These are phyloP conservation scores for Hamamelis virginiana DNA, from an alignment of 164 flowering plant species.

Conservation along the genomic window DNA sequence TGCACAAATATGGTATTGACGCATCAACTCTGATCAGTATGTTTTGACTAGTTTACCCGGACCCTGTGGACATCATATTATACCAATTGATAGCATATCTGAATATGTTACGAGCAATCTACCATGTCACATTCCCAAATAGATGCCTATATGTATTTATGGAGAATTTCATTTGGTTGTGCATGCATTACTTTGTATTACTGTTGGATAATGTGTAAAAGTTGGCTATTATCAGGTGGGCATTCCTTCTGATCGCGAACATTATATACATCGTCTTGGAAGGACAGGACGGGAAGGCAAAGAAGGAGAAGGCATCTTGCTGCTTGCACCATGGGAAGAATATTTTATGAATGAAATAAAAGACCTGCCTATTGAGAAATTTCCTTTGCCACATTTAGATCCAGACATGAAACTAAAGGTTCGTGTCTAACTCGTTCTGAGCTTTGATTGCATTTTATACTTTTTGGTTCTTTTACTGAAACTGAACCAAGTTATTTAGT, in stretches of 20 bases:
- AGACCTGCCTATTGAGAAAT: conserved; percentile 72
- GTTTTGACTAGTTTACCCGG: too few species aligned
- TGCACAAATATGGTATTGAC: neutral
- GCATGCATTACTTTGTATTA: neutral
- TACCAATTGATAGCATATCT: too few species aligned
- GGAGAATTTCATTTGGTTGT: neutral
- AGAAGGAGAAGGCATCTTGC: conserved; percentile 80
- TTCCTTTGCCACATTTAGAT: conserved; percentile 49
- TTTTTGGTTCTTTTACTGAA: neutral
- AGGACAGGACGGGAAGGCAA: conserved; percentile 94
- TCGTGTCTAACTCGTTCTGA: conserved; percentile 4
- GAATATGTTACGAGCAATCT: too few species aligned
- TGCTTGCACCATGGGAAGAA: conserved; percentile 98
- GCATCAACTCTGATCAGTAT: neutral
- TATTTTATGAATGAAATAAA: conserved; percentile 75
- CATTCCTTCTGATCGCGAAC: conserved; percentile 75
- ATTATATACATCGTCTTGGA: conserved; percentile 92
- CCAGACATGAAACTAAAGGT: conserved; percentile 64
- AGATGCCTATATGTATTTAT: too few species aligned
- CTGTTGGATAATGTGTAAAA: neutral
- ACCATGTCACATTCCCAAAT: too few species aligned
- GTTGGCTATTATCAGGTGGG: conserved; percentile 56
- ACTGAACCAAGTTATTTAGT: neutral
- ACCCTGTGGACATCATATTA: too few species aligned
- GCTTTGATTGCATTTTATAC: neutral